Percentiles rank a stretch among this genome's conserved stretches.
Evolutionary conservation across 495 filamentous ascomycete species (phyloP).

Genomic region (Penicillium waksmanii): DNA sequence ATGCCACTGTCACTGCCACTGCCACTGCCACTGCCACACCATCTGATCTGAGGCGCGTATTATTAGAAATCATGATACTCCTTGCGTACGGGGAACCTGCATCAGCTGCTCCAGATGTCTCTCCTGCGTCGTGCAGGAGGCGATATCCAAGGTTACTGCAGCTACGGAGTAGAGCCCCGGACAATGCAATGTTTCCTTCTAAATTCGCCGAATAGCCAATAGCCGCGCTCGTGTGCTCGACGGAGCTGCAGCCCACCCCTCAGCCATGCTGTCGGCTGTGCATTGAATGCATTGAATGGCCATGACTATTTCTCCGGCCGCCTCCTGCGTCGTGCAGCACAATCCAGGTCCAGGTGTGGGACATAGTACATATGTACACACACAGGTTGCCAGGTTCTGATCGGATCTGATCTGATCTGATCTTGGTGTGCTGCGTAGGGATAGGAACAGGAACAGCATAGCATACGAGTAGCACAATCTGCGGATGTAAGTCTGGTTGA

Average conservation of each 20-base stretch:
- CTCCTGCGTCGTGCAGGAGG: conserved; percentile 7
- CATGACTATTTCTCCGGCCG: conserved; percentile 25
- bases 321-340: conserved; percentile 34
- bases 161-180: neutral
- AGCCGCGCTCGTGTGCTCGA: conserved; percentile 15
- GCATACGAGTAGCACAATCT: neutral
- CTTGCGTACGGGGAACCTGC: conserved; percentile 23
- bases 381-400: neutral
- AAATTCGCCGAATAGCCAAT: conserved; percentile 10
- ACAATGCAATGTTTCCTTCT: conserved; percentile 21
- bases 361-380: neutral
- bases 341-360: neutral
- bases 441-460: neutral
- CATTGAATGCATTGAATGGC: conserved; percentile 12
- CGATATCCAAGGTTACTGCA: neutral
- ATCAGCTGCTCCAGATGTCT: neutral
- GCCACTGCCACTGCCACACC: neutral
- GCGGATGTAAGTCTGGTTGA: neutral
- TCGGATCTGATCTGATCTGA: conserved; percentile 1
- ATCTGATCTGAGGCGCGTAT: conserved; percentile 1
- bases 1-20: neutral
- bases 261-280: conserved; percentile 12
- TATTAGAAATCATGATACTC: conserved; percentile 8
- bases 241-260: conserved; percentile 9
- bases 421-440: neutral